Conservation (phyloP, 1,284 basidiomycete genomes). For the Moesziomyces parantarcticus region DNA sequence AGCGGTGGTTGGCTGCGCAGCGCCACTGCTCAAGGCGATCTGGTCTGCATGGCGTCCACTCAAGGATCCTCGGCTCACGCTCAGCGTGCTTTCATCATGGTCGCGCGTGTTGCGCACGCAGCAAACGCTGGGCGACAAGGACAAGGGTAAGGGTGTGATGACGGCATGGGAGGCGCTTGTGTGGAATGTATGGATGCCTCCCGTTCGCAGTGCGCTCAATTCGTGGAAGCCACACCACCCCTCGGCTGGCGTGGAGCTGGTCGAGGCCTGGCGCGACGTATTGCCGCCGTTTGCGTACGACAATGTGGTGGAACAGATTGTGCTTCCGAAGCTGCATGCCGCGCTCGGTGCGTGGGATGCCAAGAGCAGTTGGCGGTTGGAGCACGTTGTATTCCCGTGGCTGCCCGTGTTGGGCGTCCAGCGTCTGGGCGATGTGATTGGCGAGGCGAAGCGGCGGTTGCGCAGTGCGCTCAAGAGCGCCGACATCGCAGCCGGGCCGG, state of each 20-base stretch:
- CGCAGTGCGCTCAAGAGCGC: slow-evolving; percentile 82
- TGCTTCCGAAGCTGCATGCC: slow-evolving; percentile 88
- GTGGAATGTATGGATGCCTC: slow-evolving; percentile 94
- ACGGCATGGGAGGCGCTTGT: slow-evolving; percentile 92
- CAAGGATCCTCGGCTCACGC: slow-evolving; percentile 75
- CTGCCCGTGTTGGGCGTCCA: slow-evolving; percentile 81
- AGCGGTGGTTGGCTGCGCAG: slow-evolving; percentile 87
- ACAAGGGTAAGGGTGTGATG: slow-evolving; percentile 73
- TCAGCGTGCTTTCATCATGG: slow-evolving; percentile 75
- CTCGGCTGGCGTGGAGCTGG: slow-evolving; percentile 80
- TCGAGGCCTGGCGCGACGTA: slow-evolving; percentile 87
- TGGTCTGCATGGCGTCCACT: slow-evolving; percentile 79
- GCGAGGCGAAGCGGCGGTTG: slow-evolving; percentile 85
- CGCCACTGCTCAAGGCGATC: slow-evolving; percentile 78
- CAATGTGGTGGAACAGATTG: slow-evolving; percentile 93
- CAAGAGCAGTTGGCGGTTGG: slow-evolving; percentile 70
- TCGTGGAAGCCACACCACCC: slow-evolving; percentile 85
- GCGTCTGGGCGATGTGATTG: slow-evolving; percentile 79
- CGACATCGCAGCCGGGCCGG: slow-evolving; percentile 66
- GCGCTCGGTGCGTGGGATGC: slow-evolving; percentile 80
- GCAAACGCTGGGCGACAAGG: not conserved
- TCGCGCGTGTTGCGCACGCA: slow-evolving; percentile 75
- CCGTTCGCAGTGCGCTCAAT: slow-evolving; percentile 81
- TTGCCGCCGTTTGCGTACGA: slow-evolving; percentile 91
- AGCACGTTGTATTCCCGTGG: slow-evolving; percentile 93